Base-by-base conservation (phyloP, 1,284 basidiomycete genomes). In the Pascua sp. region DNA sequence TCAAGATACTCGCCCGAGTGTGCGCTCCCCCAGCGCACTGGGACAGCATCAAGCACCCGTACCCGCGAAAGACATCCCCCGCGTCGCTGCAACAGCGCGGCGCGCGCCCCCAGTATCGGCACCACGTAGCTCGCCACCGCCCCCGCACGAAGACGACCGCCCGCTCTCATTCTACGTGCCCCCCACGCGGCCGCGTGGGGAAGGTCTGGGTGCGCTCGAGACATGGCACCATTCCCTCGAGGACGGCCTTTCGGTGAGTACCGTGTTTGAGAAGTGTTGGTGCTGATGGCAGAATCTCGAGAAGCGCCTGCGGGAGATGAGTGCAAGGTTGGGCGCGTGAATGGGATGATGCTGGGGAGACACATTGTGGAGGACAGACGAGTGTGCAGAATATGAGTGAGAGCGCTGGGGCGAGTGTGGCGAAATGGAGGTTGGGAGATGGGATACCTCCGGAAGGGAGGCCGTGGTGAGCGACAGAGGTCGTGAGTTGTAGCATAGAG, bases 191-290 rank as follows among this genome's bases (percentile, higher is more conserved):
- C 53, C 38, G 11, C 37, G 40, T 4, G 53, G 49, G 1, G 43
- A 36, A 8, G 42, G 49, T 32, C 39, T 55, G 10, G 39, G 39
- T 12, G n/a, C 47, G 10, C 52, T 61, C 41, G 51, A 61, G 42
- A 44, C 43, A 7, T 64, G 62, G 62, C 62, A 64, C 40, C 39
- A 45, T n/a, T 42, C 46, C 2, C 52, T 64, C 11, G 50, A 57
- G 13, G 42, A 44, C 15, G 57, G 56, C 4, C 32, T 53, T 5
- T n/a, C 47, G 11, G 59, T 57, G 52, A 56, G 59, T 51, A n/a
- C n/a, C n/a, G n/a, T n/a, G n/a, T 42, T 4, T 9, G 17, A 49
- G 39, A 44, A 12, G 24, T 37, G 4, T 10, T 47, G 24, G 24
- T 32, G 24, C 24, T 32, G 24, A 32, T 32, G 24, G 24, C 12